A percentile compares a stretch with the other conserved stretches of the same genome.
Evolutionary conservation across 768 basidiomycete genomes (phyloP).

Genomic region (Aureoboletus auriporus): DNA sequence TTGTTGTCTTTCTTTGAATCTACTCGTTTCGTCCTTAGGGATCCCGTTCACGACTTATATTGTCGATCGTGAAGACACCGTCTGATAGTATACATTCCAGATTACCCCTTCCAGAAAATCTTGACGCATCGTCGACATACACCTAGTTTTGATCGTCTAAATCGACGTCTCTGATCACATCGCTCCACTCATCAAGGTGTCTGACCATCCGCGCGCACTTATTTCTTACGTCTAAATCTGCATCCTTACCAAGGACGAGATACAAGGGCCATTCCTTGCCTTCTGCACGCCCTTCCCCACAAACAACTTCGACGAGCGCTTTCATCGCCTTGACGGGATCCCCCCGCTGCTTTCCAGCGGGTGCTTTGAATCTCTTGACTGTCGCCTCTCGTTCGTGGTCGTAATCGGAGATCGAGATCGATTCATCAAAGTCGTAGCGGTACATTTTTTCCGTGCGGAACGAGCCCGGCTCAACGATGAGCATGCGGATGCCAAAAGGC

Average conservation of each 20-base stretch:
- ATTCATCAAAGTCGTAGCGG: conserved; percentile 32
- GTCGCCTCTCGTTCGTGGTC: conserved; percentile 38
- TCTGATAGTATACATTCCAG: no score
- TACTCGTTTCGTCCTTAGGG: no score
- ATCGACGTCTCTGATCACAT: conserved; percentile 43
- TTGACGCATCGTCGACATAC: no score
- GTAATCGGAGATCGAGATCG: conserved; percentile 47
- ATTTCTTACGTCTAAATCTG: conserved; percentile 45
- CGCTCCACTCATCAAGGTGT: conserved; percentile 55
- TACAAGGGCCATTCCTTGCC: conserved; percentile 46
- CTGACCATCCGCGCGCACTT: conserved; percentile 45
- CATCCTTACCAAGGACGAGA: conserved; percentile 51
- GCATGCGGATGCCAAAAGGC: conserved; percentile 51
- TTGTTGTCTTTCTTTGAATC: no score
- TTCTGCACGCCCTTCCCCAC: conserved; percentile 48
- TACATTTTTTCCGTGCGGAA: conserved; percentile 61
- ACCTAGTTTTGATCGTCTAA: conserved; percentile 23
- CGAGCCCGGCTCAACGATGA: conserved; percentile 55
- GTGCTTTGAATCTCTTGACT: conserved; percentile 27
- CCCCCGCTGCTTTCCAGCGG: conserved; percentile 47
- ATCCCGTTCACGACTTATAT: no score
- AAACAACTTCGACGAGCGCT: conserved; percentile 37
- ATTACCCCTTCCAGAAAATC: no score
- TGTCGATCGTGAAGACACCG: no score
- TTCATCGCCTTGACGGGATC: conserved; percentile 60